Percentiles rank a stretch among this genome's conserved stretches.
These are phyloP conservation scores for Sporothrix curviconia DNA, from an alignment of 2,329 filamentous ascomycete genomes.

Conservation along the genomic window DNA sequence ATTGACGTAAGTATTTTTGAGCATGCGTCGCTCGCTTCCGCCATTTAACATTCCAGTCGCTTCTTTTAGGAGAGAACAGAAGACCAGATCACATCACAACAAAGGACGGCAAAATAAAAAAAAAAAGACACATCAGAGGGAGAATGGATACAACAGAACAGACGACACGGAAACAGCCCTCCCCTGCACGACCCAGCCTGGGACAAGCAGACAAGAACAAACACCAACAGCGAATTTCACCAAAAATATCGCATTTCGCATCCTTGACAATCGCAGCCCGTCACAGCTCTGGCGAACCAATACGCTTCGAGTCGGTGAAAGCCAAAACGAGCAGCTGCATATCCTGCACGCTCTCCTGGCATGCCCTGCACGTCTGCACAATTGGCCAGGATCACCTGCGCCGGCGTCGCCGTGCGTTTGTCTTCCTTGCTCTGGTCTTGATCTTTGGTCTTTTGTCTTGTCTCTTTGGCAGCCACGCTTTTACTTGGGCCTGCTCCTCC, in stretches of 20 bases:
- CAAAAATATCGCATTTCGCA: slow-evolving; percentile 15
- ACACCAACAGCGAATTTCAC: slow-evolving; percentile 3
- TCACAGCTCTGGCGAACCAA: too few species aligned
- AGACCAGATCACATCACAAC: neutral
- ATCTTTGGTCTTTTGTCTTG: neutral
- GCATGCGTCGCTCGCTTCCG: too few species aligned
- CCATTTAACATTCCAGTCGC: neutral
- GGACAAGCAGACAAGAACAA: neutral
- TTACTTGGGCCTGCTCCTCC: neutral
- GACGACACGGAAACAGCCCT: neutral
- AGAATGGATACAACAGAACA: neutral
- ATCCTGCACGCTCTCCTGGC: neutral
- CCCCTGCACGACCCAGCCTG: neutral
- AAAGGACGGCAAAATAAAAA: neutral
- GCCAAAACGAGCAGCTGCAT: slow-evolving; percentile 7
- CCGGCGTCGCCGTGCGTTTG: slow-evolving; percentile 8
- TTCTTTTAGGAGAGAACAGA: neutral
- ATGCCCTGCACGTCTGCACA: too few species aligned
- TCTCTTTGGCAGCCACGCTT: neutral
- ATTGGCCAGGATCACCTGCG: slow-evolving; percentile 5
- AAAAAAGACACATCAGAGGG: neutral
- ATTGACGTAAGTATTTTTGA: slow-evolving; percentile 1
- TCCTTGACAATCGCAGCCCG: neutral
- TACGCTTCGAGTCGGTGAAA: slow-evolving; percentile 12
- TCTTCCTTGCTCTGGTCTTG: neutral